Base-by-base conservation (phyloP, 2,329 filamentous ascomycete species). In the Bipolaris oryzae region DNA sequence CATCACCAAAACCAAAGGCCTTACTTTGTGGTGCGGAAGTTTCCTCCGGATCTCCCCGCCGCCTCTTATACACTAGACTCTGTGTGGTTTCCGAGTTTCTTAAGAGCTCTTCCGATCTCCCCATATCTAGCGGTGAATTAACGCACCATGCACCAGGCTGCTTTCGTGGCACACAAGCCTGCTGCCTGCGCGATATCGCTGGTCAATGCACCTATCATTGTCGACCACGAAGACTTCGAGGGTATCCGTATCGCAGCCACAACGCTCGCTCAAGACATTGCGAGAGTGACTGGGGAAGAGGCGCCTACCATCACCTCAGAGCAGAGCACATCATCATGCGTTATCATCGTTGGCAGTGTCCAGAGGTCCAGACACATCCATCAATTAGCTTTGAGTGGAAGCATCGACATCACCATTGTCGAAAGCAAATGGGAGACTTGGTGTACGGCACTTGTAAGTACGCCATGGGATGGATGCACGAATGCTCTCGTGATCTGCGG, bases 401-500 rank as follows among this genome's bases (percentile, higher is more conserved):
- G 21, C 13, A 42, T 42, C 21, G 39, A 42, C 3, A 42, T 28
- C 21, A n/a, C 13, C 2, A 23, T 25, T 7, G 11, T 42, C 16
- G 7, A 42, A 16, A 16, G 1, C 4, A 42, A 28, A 25, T 42
- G 39, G 39, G 39, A 42, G 11, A 25, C 39, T 7, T 42, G 20
- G 20, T 9, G 13, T 25, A 25, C 39, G 6, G 7, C 11, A 42
- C 20, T 42, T 25, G 39, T 35, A 20, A 3, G n/a, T 18, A 20
- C 28, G n/a, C 28, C 33, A 21, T 38, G 21, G 20, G 16, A 48
- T n/a, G 21, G 20, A 23, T 25, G 20, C 13, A 13, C 20, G 21
- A 25, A 42, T 5, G 87, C 87, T 1, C 76, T 90, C 10, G 83
- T 90, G 0, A 84, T 91, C 64, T 86, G 83, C 7, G 87, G 75